phyloP scores from a whole-genome alignment of 495 filamentous ascomycete species.

The Oidiodendron maius region DNA sequence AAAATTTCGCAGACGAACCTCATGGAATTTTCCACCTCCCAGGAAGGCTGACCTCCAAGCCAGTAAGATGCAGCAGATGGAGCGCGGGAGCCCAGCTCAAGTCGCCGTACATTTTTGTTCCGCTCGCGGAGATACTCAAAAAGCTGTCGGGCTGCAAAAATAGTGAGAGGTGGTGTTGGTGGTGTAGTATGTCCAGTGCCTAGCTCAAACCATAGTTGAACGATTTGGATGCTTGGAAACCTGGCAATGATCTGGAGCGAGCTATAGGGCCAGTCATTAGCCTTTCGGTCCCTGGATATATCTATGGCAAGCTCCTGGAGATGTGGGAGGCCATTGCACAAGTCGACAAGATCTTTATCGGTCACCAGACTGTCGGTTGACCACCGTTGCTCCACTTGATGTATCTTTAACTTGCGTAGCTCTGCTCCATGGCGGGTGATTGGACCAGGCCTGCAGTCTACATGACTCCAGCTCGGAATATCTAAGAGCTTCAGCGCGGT shows the following conservation, averaged over 20 bases:
- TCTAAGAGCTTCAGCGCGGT: conserved; percentile 5
- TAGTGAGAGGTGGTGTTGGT: conserved; percentile 8
- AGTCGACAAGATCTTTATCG: conserved; percentile 7
- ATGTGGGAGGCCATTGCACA: conserved; percentile 12
- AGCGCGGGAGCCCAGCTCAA: conserved; percentile 12
- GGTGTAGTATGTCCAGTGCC: background rate
- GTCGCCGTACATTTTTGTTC: conserved; percentile 8
- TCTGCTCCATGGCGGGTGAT: conserved; percentile 8
- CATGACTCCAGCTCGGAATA: conserved; percentile 7
- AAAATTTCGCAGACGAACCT: background rate
- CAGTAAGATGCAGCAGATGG: no score
- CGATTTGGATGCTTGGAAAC: conserved; percentile 10
- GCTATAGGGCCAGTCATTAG: conserved; percentile 11
- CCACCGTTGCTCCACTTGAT: conserved; percentile 1
- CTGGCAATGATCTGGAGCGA: conserved; percentile 13
- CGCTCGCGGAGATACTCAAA: conserved; percentile 12
- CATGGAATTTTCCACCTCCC: no score
- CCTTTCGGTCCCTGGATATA: conserved; percentile 8
- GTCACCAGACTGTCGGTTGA: conserved; percentile 2
- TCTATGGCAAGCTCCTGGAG: conserved; percentile 13
- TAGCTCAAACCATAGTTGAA: conserved; percentile 13
- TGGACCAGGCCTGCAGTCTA: conserved; percentile 6
- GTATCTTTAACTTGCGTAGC: conserved; percentile 8
- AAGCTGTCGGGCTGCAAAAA: conserved; percentile 11
- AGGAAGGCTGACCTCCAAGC: no score